phyloP scores from a whole-genome alignment of 441 rosid genomes.

The Erodium texanum region DNA sequence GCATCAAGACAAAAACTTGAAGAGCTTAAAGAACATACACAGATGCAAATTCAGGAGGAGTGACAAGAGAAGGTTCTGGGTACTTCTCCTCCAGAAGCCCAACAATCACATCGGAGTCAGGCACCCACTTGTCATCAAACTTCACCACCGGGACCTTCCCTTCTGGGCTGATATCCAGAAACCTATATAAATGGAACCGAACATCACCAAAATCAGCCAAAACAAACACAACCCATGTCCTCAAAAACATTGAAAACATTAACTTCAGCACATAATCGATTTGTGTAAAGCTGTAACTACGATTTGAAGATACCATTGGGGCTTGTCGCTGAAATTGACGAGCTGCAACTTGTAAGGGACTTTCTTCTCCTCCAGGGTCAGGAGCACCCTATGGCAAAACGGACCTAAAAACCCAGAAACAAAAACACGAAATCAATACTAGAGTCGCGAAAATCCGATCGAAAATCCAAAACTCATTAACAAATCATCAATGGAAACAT shows the following conservation, averaged over 20 bases:
- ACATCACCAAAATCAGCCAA: not conserved
- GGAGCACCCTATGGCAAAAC: constrained; percentile 51
- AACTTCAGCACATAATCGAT: not conserved
- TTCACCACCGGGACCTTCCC: constrained; percentile 74
- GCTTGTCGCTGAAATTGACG: constrained; percentile 54
- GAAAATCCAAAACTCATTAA: not conserved
- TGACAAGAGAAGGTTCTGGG: constrained; percentile 62
- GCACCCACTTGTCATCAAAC: constrained; percentile 74
- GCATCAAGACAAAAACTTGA: not conserved
- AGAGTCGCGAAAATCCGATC: not conserved
- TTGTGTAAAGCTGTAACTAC: not conserved
- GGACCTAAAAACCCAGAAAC: constrained; percentile 44
- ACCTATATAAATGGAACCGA: constrained; percentile 39
- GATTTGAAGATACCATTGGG: constrained; percentile 49
- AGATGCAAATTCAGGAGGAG: constrained; percentile 59
- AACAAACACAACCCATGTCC: constrained; percentile 12
- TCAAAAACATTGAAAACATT: constrained; percentile 3
- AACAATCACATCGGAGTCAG: constrained; percentile 81
- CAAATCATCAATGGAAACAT: not conserved
- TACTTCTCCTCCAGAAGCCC: constrained; percentile 68
- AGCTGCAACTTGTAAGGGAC: constrained; percentile 46
- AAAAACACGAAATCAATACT: not conserved
- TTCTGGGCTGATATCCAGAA: constrained; percentile 65
- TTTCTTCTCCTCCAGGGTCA: constrained; percentile 83
- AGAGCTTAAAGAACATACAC: constrained; percentile 31